Evolutionary conservation across 2,329 filamentous ascomycete genomes (phyloP), one percentile per base, ranked within the genome.

Genomic region (Cercospora zeina): DNA sequence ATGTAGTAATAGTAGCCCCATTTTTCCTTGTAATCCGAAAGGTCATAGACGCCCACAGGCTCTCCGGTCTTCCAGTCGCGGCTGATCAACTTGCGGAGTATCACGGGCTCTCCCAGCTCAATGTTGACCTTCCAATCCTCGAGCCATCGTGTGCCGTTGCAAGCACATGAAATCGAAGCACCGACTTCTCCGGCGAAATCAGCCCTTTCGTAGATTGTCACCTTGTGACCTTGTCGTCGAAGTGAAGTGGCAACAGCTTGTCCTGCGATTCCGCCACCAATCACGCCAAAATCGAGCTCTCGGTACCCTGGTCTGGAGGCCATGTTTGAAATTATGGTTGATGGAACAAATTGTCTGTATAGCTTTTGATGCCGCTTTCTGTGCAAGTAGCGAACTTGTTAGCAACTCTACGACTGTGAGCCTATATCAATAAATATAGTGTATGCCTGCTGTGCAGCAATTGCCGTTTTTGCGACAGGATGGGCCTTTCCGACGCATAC

Each of bases 11-110:
- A 7, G 14, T 16, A 42, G 2, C 39, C 54, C 19, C 19, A 57
- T 31, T 57, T 57, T 42, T 21, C 54, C 27, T 36, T 30, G 30
- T 57, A 57, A 24, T 57, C 54, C 8, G 14, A 33, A n/a, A 57
- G 54, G 24, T 36, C 30, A 34, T 57, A 47, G 16, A 19, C n/a
- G 19, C 36, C 47, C 13, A 19, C n/a, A 19, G 21, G 16, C n/a
- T 30, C 27, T 16, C 54, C 54, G 4, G 34, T 57, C 7, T 19
- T 30, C 54, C 54, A 57, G 39, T 57, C 54, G 4, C 27, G 54
- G n/a, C 34, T 57, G 54, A 57, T 57, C 14, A 57, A 19, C 16
- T 33, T 24, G 4, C 42, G 45, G 14, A 57, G 54, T 21, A 57
- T 33, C 13, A 57, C 34, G 4, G 54, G 54, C 3, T 57, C 36